These are phyloP conservation scores for Mycena kentingensis DNA, from an alignment of 768 basidiomycete species.

Conservation along the genomic window DNA sequence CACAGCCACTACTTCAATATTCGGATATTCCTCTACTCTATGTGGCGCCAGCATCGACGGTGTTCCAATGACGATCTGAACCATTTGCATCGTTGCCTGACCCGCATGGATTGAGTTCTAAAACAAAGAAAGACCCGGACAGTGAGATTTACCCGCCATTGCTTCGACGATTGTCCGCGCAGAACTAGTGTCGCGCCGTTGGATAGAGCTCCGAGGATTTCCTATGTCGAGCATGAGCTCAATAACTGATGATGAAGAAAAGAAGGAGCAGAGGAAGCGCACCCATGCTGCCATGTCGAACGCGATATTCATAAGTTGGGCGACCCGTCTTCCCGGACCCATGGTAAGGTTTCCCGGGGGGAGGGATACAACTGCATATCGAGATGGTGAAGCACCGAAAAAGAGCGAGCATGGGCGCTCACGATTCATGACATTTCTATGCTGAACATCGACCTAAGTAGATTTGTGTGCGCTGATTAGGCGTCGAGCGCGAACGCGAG, in stretches of 20 bases:
- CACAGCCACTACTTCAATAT: constrained; percentile 53
- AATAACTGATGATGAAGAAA: not conserved
- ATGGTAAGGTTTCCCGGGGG: constrained; percentile 61
- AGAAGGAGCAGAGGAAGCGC: not conserved
- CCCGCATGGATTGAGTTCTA: too few species aligned
- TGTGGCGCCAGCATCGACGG: constrained; percentile 53
- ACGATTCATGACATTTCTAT: constrained; percentile 62
- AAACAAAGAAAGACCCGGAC: too few species aligned
- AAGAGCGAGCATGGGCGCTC: constrained; percentile 22
- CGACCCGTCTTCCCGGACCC: constrained; percentile 55
- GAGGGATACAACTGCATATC: constrained; percentile 40
- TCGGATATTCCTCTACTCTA: constrained; percentile 54
- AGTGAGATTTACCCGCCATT: too few species aligned
- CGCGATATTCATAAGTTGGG: constrained; percentile 63
- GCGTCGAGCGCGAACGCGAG: not conserved
- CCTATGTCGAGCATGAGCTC: constrained; percentile 44
- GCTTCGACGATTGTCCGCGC: constrained; percentile 50
- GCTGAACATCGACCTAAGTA: constrained; percentile 51
- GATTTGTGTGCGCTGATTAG: not conserved
- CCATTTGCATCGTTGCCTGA: constrained; percentile 48
- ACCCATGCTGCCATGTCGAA: constrained; percentile 72
- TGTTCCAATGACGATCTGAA: constrained; percentile 55
- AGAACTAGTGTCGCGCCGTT: constrained; percentile 57
- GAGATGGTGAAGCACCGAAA: constrained; percentile 20
- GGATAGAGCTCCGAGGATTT: constrained; percentile 51